A percentile compares a stretch with the other conserved stretches of the same genome.
phyloP scores from a whole-genome alignment of 345 rosid species.

The Kernera saxatilis region DNA sequence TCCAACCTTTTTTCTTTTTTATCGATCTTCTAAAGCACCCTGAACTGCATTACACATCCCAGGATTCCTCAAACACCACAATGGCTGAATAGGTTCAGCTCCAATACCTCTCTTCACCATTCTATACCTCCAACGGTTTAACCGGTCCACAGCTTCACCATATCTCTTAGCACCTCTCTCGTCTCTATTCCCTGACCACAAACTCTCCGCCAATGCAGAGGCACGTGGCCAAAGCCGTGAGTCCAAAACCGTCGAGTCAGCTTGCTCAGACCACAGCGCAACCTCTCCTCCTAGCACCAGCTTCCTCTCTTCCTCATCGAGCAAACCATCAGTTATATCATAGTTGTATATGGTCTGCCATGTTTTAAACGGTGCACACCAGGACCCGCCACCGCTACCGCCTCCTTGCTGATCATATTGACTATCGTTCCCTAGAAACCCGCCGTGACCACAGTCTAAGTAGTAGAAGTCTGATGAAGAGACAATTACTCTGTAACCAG shows the following conservation, averaged over 20 bases:
- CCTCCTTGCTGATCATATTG: conserved; percentile 42
- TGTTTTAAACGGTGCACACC: conserved; percentile 89
- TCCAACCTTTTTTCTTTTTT: background rate
- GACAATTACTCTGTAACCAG: conserved; percentile 73
- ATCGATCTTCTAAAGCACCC: background rate
- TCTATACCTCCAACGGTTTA: conserved; percentile 81
- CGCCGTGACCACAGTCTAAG: conserved; percentile 82
- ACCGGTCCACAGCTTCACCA: conserved; percentile 64
- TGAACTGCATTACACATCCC: conserved; percentile 78
- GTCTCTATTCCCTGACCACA: conserved; percentile 84
- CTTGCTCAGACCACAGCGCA: conserved; percentile 94
- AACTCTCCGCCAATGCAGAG: conserved; percentile 71
- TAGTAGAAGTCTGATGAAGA: conserved; percentile 85
- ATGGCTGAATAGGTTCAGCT: conserved; percentile 90
- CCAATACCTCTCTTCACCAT: conserved; percentile 72
- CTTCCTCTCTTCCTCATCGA: conserved; percentile 51
- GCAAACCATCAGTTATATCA: conserved; percentile 61
- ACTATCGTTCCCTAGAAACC: conserved; percentile 68
- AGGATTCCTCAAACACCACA: conserved; percentile 73
- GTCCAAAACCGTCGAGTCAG: conserved; percentile 63
- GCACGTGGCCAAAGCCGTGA: conserved; percentile 75
- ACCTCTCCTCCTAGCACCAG: conserved; percentile 88
- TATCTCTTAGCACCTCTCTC: conserved; percentile 58
- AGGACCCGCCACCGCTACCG: conserved; percentile 46
- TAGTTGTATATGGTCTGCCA: conserved; percentile 88